These are phyloP conservation scores for Coprinopsis sp. DNA, from an alignment of 768 basidiomycete genomes.

Conservation along the genomic window DNA sequence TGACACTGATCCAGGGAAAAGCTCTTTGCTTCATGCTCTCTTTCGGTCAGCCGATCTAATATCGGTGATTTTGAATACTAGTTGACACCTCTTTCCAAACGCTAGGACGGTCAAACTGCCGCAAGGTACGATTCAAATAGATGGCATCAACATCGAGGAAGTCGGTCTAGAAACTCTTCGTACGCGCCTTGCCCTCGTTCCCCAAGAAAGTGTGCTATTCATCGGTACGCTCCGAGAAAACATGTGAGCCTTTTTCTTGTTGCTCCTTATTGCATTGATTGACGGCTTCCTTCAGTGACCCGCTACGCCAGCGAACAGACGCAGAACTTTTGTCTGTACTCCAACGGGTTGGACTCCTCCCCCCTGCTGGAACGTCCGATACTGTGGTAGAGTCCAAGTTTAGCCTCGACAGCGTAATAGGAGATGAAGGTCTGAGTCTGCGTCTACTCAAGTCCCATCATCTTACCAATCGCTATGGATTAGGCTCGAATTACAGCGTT, in stretches of 20 bases:
- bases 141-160: no score
- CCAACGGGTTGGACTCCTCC: slow-evolving; percentile 55
- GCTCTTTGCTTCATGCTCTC: slow-evolving; percentile 1
- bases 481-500: slow-evolving; percentile 58
- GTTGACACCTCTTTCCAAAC: no score
- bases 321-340: slow-evolving; percentile 57
- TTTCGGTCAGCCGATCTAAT: neutral
- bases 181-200: slow-evolving; percentile 56
- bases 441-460: slow-evolving; percentile 1
- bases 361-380: slow-evolving; percentile 37
- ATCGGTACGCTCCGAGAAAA: slow-evolving; percentile 44
- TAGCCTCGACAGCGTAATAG: slow-evolving; percentile 53
- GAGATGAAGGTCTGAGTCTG: slow-evolving; percentile 47
- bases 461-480: neutral
- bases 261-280: slow-evolving; percentile 12
- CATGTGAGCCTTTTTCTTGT: slow-evolving; percentile 23
- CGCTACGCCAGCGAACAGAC: slow-evolving; percentile 46
- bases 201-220: slow-evolving; percentile 57
- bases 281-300: slow-evolving; percentile 37
- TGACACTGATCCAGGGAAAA: neutral
- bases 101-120: no score
- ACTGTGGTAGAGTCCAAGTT: slow-evolving; percentile 56
- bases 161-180: no score
- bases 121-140: no score
- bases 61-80: no score